A percentile compares a stretch with the other conserved stretches of the same genome.
phyloP scores from a whole-genome alignment of 495 filamentous ascomycete genomes.

The Aspergillus sclerotiicarbonarius region DNA sequence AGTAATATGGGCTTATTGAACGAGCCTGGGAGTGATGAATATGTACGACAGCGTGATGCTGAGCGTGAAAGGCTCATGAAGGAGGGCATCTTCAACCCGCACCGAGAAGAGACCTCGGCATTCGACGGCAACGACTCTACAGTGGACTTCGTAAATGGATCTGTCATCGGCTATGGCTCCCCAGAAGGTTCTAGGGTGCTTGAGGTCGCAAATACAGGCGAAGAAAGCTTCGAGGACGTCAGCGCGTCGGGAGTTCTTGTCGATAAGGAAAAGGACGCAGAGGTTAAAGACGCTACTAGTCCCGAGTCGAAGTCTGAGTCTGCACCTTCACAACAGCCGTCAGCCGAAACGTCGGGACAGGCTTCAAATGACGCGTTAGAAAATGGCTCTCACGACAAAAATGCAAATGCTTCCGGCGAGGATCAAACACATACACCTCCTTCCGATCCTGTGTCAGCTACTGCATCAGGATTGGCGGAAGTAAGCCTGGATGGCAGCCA shows the following conservation, averaged over 20 bases:
- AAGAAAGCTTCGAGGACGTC: slow-evolving; percentile 95
- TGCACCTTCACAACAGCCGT: slow-evolving; percentile 4
- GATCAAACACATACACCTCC: slow-evolving; percentile 11
- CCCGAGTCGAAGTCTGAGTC: slow-evolving; percentile 12
- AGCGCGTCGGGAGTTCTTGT: slow-evolving; percentile 63
- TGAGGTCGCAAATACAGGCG: slow-evolving; percentile 72
- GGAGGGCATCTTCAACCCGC: slow-evolving; percentile 55
- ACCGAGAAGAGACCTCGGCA: slow-evolving; percentile 38
- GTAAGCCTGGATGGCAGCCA: slow-evolving; percentile 49
- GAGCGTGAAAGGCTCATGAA: slow-evolving; percentile 76
- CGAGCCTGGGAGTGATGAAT: slow-evolving; percentile 84
- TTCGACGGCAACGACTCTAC: slow-evolving; percentile 52
- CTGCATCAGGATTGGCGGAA: slow-evolving; percentile 46
- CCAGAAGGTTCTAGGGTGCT: slow-evolving; percentile 49
- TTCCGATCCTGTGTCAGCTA: slow-evolving; percentile 31
- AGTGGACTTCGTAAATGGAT: slow-evolving; percentile 40
- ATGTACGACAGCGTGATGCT: slow-evolving; percentile 74
- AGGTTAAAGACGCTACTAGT: slow-evolving; percentile 18
- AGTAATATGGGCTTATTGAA: slow-evolving; percentile 99
- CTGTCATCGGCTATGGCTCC: slow-evolving; percentile 34
- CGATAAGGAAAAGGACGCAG: slow-evolving; percentile 58
- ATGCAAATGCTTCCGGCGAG: neutral
- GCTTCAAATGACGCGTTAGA: slow-evolving; percentile 23
- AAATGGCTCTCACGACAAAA: slow-evolving; percentile 17
- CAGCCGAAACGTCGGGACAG: neutral